Base-by-base conservation (phyloP, 2,329 filamentous ascomycete species). In the Emydomyces testavorans region DNA sequence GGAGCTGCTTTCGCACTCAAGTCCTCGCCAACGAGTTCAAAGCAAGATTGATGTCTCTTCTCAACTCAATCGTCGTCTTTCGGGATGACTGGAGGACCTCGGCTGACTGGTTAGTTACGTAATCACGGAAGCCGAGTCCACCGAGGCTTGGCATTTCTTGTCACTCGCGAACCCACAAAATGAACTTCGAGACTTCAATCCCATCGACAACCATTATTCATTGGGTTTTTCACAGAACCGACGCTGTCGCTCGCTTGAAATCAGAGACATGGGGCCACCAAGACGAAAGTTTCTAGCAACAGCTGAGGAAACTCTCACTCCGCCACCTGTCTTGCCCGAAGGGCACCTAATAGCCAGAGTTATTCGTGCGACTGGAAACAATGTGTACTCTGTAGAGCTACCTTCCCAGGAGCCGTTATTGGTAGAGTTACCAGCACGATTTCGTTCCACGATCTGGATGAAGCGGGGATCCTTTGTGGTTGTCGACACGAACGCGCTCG, bases 371-470 rank as follows among this genome's bases (percentile, higher is more conserved):
- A 83, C 88, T 56, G 90, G 90, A 56, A 94, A 94, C 70, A 93
- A 85, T 65, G 73, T 94, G 35, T 96, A 94, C 72, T 77, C 77
- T 36, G 86, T 90, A 60, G 75, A 82, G 60, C 71, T 89, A 24
- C 80, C 89, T 20, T 73, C 74, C 57, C 75, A 77, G 50, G 76
- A 79, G 58, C 69, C 74, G 5, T 66, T 90, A 32, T 70, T 93
- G 15, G 82, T 88, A 18, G 88, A 95, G 71, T 78, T 98, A 16
- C 83, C 85, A 7, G 72, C 86, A 21, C 80, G 81, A 34, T 95
- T 96, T 63, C 84, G 90, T 52, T 92, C 86, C 54, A 92, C 86
- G 1, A 86, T 96, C 54, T 96, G 87, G 85, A 84, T 96, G 64
- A 89, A 85, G 66, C 80, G 87, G 15, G 85, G 88, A 24, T 86